A percentile compares a stretch with the other conserved stretches of the same genome.
These are phyloP conservation scores for Letharia columbiana DNA, from an alignment of 495 filamentous ascomycete species.

Conservation along the genomic window DNA sequence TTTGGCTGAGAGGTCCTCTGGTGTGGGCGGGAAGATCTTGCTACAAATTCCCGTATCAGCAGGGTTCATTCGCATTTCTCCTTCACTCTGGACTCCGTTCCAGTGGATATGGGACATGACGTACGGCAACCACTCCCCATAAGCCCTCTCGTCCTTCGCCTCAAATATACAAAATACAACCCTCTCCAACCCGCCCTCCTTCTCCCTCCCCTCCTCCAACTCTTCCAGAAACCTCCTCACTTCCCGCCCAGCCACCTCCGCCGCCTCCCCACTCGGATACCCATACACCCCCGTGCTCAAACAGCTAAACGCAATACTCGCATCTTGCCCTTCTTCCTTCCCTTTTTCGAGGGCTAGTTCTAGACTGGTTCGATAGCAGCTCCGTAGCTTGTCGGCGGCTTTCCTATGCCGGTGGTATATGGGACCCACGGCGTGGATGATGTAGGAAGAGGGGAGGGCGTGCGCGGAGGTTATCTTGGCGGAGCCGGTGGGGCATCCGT, in stretches of 20 bases:
- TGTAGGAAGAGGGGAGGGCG: constrained; percentile 59
- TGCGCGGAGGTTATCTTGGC: constrained; percentile 81
- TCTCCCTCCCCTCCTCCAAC: constrained; percentile 38
- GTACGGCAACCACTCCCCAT: constrained; percentile 63
- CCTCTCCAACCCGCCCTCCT: constrained; percentile 45
- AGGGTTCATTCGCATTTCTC: background rate
- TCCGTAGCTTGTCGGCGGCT: constrained; percentile 43
- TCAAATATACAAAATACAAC: constrained; percentile 79
- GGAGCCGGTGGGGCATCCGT: constrained; percentile 66
- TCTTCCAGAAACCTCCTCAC: constrained; percentile 63
- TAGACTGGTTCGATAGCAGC: constrained; percentile 70
- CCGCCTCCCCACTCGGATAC: constrained; percentile 69
- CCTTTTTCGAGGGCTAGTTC: constrained; percentile 58
- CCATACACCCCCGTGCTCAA: constrained; percentile 87
- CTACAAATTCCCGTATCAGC: constrained; percentile 13
- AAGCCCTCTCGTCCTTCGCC: constrained; percentile 64
- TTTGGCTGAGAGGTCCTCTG: constrained; percentile 23
- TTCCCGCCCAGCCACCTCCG: constrained; percentile 54
- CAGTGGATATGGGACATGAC: constrained; percentile 28
- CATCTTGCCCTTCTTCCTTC: constrained; percentile 14
- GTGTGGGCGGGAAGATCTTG: constrained; percentile 32
- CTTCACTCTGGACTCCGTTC: background rate
- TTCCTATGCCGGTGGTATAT: constrained; percentile 47
- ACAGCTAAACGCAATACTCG: constrained; percentile 70
- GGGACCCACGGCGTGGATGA: constrained; percentile 90